Base-by-base conservation (phyloP, 2,329 filamentous ascomycete species). In the Calonectria multiphialidica region DNA sequence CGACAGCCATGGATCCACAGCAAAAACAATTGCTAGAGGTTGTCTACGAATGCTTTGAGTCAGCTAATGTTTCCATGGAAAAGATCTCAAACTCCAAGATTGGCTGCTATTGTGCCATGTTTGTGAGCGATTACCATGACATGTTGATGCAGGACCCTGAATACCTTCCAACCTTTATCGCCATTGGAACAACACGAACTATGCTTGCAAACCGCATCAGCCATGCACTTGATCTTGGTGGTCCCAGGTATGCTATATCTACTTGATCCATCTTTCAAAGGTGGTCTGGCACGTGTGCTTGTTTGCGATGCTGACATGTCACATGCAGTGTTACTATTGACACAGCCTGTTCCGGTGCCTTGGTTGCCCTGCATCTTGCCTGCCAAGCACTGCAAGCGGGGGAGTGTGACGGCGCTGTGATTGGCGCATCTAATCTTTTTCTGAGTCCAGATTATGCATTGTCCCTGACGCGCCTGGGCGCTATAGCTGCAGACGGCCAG, bases 331-430 rank as follows among this genome's bases (percentile, higher is more conserved):
- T 86, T 74, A 86, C 85, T 3, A 82, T 88, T 13, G 85, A 88
- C 55, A 87, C 86, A 28, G 86, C 84, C 28, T 88, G 86, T 76
- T 87, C 86, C n/a, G 83, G 83, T 1, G 83, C 84, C 21, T 66
- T 87, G 30, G 82, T 85, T 5, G 83, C 84, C 6, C 76, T 88
- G 0, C 86, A 88, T 73, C 81, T 83, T 42, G 86, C 84, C 5
- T 80, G 79, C 44, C 77, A 82, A 68, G 76, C 76, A n/a, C 67
- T 85, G 2, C 76, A 76, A 5, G 74, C 72, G 12, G 81, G 83
- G 5, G 83, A 84, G 18, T 79, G 78, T 18, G 64, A 76, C 30
- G 82, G 81, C 6, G 81, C 80, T 64, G 76, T 84, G n/a, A 80
- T 82, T 61, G 80, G 79, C 35, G 80, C 80, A 67, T 78, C 76